phyloP scores from a whole-genome alignment of 129 eudicot genomes.

The Kitagawia praeruptora region DNA sequence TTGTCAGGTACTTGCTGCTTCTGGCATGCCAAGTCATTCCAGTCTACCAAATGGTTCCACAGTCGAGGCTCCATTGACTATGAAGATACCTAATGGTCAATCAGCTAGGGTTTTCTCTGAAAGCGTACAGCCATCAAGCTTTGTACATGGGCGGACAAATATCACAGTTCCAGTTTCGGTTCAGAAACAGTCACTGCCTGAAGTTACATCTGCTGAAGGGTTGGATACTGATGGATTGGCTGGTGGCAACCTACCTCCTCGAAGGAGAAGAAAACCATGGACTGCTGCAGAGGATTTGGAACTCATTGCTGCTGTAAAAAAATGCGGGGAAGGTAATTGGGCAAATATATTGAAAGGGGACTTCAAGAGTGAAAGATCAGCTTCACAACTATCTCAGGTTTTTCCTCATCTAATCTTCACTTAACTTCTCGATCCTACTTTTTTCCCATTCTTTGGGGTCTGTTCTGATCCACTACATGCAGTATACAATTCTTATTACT shows the following conservation, averaged over 20 bases:
- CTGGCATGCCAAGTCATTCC: constrained; percentile 43
- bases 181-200: constrained; percentile 37
- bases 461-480: not conserved
- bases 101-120: constrained; percentile 31
- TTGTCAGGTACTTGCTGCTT: constrained; percentile 62
- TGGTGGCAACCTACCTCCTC: constrained; percentile 36
- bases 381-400: constrained; percentile 86
- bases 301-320: constrained; percentile 72
- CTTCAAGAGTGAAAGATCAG: constrained; percentile 59
- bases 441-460: not conserved
- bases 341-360: constrained; percentile 54
- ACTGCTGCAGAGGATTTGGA: constrained; percentile 56
- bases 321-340: constrained; percentile 85
- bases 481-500: not conserved
- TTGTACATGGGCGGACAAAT: constrained; percentile 35
- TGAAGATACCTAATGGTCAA: constrained; percentile 55
- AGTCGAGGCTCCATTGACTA: constrained; percentile 71
- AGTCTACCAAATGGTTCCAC: constrained; percentile 39
- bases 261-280: constrained; percentile 71
- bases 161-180: constrained; percentile 63
- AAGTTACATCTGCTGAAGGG: constrained; percentile 38
- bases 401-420: not conserved
- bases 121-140: constrained; percentile 24
- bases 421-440: not conserved
- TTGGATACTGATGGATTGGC: constrained; percentile 28